Base-by-base conservation (phyloP, 495 filamentous ascomycete species). In the Aspergillus funiculosus region DNA sequence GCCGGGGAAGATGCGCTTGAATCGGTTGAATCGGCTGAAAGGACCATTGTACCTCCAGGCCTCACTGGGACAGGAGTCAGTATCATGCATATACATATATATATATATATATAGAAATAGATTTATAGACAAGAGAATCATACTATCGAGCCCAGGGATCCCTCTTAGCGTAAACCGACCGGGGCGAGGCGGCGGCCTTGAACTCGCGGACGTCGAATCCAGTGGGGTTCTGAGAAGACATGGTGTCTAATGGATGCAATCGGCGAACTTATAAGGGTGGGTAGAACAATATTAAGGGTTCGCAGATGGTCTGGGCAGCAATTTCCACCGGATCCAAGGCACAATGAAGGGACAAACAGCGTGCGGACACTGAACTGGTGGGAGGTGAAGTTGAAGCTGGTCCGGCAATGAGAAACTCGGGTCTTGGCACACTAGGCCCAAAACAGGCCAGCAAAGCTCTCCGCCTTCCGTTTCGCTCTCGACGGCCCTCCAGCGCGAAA, bases 31-130 rank as follows among this genome's bases (percentile, higher is more conserved):
- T 41, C 91, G 79, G 45, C 81, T 82, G 76, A 96, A 97, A 30
- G 80, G 83, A 53, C 90, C 94, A 36, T 80, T 80, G 72, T 94
- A 96, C 57, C 92, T 81, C 92, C 92, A 98, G 61, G 85, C 73
- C 68, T 98, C 92, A 50, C 92, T 98, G 63, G 17, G 36, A 32
- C n/a, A 39, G 29, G 5, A 11, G 34, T 66, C 37, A 59, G 56
- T 22, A 34, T 11, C 30, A n/a, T n/a, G n/a, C 18, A 20, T 13
- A 6, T 35, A 15, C 31, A 35, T 35, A 35, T 35, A 6, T 15
- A 6, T 44, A 51, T 50, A 36, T 20, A 21, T 3, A 17, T 34
- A 51, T 52, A 14, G 11, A 25, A 20, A 19, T 6, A 27, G 11
- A 27, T 11, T 2, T 19, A 24, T 7, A 30, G 15, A 18, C 20